Percentiles rank a stretch among this genome's conserved stretches.
Evolutionary conservation across 2,329 filamentous ascomycete genomes (phyloP).

Genomic region (Alternaria ventricosa): DNA sequence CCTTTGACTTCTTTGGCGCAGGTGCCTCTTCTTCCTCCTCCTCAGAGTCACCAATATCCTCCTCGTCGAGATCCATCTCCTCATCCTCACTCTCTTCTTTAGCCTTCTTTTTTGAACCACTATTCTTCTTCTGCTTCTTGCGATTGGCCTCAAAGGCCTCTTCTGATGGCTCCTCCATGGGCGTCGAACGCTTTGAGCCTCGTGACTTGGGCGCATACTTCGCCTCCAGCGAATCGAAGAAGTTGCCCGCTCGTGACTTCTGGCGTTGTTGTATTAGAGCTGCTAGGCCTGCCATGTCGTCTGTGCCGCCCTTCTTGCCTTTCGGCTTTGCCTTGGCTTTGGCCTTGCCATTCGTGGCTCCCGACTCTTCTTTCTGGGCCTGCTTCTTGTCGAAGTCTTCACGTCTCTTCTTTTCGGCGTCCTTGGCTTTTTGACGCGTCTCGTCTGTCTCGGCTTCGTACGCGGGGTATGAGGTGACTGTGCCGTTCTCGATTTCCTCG

Average conservation of each 20-base stretch:
- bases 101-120: slow-evolving; percentile 26
- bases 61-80: slow-evolving; percentile 30
- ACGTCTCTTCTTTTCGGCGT: slow-evolving; percentile 44
- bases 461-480: slow-evolving; percentile 69
- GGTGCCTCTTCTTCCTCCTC: slow-evolving; percentile 31
- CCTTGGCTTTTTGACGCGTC: slow-evolving; percentile 39
- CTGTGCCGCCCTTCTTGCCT: slow-evolving; percentile 36
- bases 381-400: slow-evolving; percentile 57
- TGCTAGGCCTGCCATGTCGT: slow-evolving; percentile 46
- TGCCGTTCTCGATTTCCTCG: slow-evolving; percentile 73
- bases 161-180: slow-evolving; percentile 65
- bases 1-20: slow-evolving; percentile 27
- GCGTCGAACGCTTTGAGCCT: slow-evolving; percentile 54
- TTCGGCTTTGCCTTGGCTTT: slow-evolving; percentile 55
- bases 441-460: slow-evolving; percentile 71
- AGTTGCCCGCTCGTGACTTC: slow-evolving; percentile 42
- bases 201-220: slow-evolving; percentile 47
- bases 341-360: slow-evolving; percentile 31
- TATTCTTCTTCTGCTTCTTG: slow-evolving; percentile 36
- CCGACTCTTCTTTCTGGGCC: slow-evolving; percentile 65
- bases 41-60: slow-evolving; percentile 36
- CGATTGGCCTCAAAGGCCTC: slow-evolving; percentile 60
- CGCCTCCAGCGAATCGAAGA: slow-evolving; percentile 44
- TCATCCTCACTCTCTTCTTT: slow-evolving; percentile 28
- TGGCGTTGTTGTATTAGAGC: slow-evolving; percentile 48